These are phyloP conservation scores for Anthostomella pinea DNA, from an alignment of 2,329 filamentous ascomycete genomes.

Conservation along the genomic window DNA sequence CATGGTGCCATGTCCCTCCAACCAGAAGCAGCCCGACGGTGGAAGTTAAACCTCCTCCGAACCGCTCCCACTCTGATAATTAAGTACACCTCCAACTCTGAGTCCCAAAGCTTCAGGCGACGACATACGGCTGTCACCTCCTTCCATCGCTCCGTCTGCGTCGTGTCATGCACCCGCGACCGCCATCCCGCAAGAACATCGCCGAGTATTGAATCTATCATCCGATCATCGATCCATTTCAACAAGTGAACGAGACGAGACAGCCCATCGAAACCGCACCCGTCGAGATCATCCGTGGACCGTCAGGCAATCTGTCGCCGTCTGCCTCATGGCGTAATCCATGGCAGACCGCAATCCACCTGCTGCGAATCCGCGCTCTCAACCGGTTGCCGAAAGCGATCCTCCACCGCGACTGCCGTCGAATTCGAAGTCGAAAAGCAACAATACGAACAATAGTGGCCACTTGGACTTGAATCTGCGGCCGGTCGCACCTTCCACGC, in stretches of 20 bases:
- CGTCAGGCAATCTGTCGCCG: constrained; percentile 16
- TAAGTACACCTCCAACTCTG: constrained; percentile 1
- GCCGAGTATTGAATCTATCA: not conserved
- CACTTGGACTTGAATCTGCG: constrained; percentile 17
- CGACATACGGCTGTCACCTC: constrained; percentile 1
- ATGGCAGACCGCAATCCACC: constrained; percentile 61
- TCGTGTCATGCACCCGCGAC: no score
- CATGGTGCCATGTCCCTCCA: no score
- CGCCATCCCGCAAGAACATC: constrained; percentile 1
- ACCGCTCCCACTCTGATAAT: not conserved
- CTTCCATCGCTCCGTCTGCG: no score
- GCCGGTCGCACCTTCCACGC: constrained; percentile 24
- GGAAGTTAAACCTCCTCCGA: constrained; percentile 3
- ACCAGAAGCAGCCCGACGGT: no score
- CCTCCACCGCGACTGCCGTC: constrained; percentile 48
- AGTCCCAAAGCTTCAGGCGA: not conserved
- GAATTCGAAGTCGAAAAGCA: constrained; percentile 13
- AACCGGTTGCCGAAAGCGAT: constrained; percentile 55
- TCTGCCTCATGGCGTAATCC: constrained; percentile 64
- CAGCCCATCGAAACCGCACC: constrained; percentile 5
- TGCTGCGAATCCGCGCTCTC: constrained; percentile 46
- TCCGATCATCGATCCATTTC: not conserved
- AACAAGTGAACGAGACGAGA: no score
- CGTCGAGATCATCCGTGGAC: constrained; percentile 10
- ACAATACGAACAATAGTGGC: no score